These are phyloP conservation scores for Coelastrella sp. DNA, from an alignment of 139 green algal genomes.

Conservation along the genomic window DNA sequence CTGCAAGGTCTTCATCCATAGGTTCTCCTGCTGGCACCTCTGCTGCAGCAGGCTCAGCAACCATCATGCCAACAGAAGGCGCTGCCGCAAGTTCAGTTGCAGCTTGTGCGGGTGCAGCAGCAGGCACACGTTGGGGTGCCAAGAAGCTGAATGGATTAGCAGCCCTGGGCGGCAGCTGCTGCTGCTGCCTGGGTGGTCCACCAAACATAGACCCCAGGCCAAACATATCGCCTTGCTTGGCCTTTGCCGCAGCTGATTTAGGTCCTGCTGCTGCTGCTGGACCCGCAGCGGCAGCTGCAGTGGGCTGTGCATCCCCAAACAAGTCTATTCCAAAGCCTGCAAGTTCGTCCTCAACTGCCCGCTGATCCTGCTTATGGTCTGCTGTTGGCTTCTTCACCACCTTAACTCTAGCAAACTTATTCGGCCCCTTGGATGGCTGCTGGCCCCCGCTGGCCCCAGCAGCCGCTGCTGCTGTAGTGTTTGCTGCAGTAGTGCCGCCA, in stretches of 20 bases:
- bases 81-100: too few species aligned
- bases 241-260: background rate
- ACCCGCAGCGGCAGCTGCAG: background rate
- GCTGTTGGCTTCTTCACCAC: background rate
- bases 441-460: background rate
- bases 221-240: too few species aligned
- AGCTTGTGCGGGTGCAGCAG: slow-evolving; percentile 8
- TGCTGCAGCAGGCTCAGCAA: too few species aligned
- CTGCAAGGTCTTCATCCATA: too few species aligned
- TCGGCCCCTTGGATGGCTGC: background rate
- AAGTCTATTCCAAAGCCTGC: background rate
- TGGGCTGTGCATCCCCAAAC: background rate
- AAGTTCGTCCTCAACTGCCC: background rate
- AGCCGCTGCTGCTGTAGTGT: background rate
- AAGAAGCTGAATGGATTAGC: background rate
- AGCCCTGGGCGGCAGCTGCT: background rate
- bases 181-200: background rate
- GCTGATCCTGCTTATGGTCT: background rate
- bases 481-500: background rate
- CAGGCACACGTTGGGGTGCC: background rate
- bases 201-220: background rate
- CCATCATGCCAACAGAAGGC: too few species aligned
- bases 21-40: too few species aligned
- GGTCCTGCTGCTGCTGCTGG: background rate
- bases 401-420: background rate